phyloP scores from a whole-genome alignment of 352 stramenopile genomes.

The Hyphochytrium catenoides region DNA sequence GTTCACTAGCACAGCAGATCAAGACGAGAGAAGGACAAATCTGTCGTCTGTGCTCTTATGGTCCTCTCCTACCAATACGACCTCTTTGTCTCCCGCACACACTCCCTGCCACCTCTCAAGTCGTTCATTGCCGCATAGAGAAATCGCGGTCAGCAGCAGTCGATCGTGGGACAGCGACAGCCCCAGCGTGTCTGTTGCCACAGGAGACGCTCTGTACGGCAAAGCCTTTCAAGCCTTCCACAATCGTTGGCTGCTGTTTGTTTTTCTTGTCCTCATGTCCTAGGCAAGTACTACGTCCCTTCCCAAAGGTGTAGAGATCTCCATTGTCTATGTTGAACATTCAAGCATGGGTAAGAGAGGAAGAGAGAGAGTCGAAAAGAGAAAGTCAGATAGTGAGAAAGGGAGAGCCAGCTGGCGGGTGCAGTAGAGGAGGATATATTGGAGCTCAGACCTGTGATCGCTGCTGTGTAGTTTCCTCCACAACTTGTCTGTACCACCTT shows the following conservation, averaged over 20 bases:
- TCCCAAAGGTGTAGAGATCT: conserved; percentile 63
- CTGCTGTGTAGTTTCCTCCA: conserved; percentile 55
- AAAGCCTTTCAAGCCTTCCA: conserved; percentile 22
- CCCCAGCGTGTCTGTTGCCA: conserved; percentile 60
- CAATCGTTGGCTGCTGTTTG: conserved; percentile 53
- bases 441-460: conserved; percentile 17
- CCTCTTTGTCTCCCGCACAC: too few relatives aligned
- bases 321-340: conserved; percentile 15
- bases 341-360: too few relatives aligned
- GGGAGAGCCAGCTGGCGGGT: too few relatives aligned
- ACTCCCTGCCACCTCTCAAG: too few relatives aligned
- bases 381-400: too few relatives aligned
- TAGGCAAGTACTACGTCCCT: conserved; percentile 55
- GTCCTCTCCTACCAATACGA: too few relatives aligned
- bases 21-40: too few relatives aligned
- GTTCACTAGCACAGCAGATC: too few relatives aligned
- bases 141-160: too few relatives aligned
- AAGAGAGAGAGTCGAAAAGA: too few relatives aligned
- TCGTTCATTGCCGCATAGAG: too few relatives aligned
- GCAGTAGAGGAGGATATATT: not conserved
- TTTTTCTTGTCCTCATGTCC: conserved; percentile 64
- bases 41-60: too few relatives aligned
- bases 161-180: conserved; percentile 27
- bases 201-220: conserved; percentile 26
- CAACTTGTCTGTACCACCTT: conserved; percentile 50